Base-by-base conservation (phyloP, 2,329 filamentous ascomycete genomes). In the Ceratocystis ficicola region DNA sequence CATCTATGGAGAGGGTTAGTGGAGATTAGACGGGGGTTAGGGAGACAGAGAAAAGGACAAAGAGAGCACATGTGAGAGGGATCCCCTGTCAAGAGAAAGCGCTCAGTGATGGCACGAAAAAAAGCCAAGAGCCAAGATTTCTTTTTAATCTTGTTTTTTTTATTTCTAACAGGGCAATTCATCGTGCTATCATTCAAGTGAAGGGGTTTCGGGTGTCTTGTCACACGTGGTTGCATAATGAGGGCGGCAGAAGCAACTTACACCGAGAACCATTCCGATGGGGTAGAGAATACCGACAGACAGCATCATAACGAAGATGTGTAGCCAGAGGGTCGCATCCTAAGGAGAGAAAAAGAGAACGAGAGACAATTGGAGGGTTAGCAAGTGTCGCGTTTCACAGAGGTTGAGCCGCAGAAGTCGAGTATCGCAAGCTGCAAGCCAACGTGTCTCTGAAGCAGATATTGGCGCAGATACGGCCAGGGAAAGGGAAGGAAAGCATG, bases 281-380 rank as follows among this genome's bases (percentile, higher is more conserved):
- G 94, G 94, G 72, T 96, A 97, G 67, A 97, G 83, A 70, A 99
- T 81, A 68, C 94, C 94, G 79, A 95, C 97, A 67, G 91, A 85
- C 67, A 94, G 73, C 74, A 86, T 87, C 81, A 96, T 92, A 59
- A 95, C 76, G 68, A 96, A 81, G 72, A 99, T 97, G 76, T 99
- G 94, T 70, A 87, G 81, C 94, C 94, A 99, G 83, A 99, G 76
- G 72, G 86, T 90, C 52, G 86, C 82, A 75, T 97, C 94, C 83
- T 86, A 15, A 20, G 15, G 32, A 57, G 10, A 41, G 17, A 4
- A 20, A 41, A 36, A 65, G 20, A 25, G 44, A 41, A 22, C 59
- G 30, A 25, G 44, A 63, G 22, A 50, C 3, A 62, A 30, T 1
- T n/a, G 8, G 22, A 32, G 63, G 20, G 28, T 63, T 5, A 48